Conservation (phyloP, 75 land plant genomes). For the Adiantum capillusveneris region DNA sequence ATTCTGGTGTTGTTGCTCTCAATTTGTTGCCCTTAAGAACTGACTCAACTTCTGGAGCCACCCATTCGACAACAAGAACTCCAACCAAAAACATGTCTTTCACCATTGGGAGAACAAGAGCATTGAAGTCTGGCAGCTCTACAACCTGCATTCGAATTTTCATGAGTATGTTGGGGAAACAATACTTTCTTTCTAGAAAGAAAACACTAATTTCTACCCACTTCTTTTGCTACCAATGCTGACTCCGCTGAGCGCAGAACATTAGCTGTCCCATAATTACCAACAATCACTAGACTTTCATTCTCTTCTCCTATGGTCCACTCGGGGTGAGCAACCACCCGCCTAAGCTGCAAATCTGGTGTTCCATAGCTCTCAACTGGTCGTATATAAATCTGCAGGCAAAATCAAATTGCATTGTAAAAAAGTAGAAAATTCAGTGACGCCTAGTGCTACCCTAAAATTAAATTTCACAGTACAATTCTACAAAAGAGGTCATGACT, state of each 20-base stretch:
- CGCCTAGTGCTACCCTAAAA: too few species aligned
- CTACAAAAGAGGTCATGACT: too few species aligned
- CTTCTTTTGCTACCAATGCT: conserved; percentile 54
- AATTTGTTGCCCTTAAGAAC: conserved; percentile 11
- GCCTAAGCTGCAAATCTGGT: conserved; percentile 65
- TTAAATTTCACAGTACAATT: too few species aligned
- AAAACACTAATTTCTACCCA: background rate
- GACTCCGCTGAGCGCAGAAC: conserved; percentile 64
- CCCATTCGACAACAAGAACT: conserved; percentile 78
- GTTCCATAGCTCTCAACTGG: conserved; percentile 91
- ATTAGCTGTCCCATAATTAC: conserved; percentile 50
- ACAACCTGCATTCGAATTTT: conserved; percentile 43
- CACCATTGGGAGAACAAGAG: conserved; percentile 86
- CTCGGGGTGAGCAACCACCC: conserved; percentile 43
- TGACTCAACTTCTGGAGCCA: background rate
- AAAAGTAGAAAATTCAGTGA: too few species aligned
- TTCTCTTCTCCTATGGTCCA: conserved; percentile 16
- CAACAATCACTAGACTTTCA: conserved; percentile 51
- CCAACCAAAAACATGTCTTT: conserved; percentile 92
- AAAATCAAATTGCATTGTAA: too few species aligned
- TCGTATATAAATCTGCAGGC: conserved; percentile 76
- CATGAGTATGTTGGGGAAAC: background rate
- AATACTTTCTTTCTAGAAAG: background rate
- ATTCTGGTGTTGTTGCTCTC: conserved; percentile 12
- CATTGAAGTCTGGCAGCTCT: conserved; percentile 54